Conservation (phyloP, 306 rosid species). For the Vigna nakashimae region DNA sequence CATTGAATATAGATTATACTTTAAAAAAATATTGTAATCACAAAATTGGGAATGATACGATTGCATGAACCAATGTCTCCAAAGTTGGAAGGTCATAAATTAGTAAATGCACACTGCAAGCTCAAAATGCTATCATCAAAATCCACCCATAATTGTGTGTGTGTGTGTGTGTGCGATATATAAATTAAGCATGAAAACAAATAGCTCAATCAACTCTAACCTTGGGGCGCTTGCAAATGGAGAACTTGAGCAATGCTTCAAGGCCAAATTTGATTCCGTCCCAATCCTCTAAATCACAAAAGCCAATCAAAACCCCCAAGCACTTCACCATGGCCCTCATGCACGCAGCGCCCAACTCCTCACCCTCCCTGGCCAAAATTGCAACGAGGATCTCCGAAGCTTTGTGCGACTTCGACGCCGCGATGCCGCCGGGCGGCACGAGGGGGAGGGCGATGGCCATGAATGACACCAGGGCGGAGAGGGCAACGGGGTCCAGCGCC, state of each 20-base stretch:
- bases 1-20: neutral
- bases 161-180: too few species aligned
- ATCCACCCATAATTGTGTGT: neutral
- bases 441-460: slow-evolving; percentile 70
- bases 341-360: slow-evolving; percentile 59
- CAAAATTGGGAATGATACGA: neutral
- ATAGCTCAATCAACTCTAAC: slow-evolving; percentile 35
- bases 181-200: neutral
- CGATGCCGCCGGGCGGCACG: slow-evolving; percentile 52
- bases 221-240: slow-evolving; percentile 90
- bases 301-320: slow-evolving; percentile 75
- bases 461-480: slow-evolving; percentile 73
- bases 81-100: neutral
- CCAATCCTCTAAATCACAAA: slow-evolving; percentile 89
- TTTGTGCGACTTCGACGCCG: slow-evolving; percentile 56
- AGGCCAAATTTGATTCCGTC: slow-evolving; percentile 69
- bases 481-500: slow-evolving; percentile 60
- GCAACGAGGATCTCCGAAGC: slow-evolving; percentile 56
- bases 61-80: neutral
- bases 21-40: neutral
- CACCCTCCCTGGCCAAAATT: slow-evolving; percentile 54
- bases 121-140: neutral
- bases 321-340: slow-evolving; percentile 81
- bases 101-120: neutral
- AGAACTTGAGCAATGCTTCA: slow-evolving; percentile 68